These are phyloP conservation scores for Gaertneriomyces semiglobifer DNA, from an alignment of 192 early-diverging fungal species.

Conservation along the genomic window DNA sequence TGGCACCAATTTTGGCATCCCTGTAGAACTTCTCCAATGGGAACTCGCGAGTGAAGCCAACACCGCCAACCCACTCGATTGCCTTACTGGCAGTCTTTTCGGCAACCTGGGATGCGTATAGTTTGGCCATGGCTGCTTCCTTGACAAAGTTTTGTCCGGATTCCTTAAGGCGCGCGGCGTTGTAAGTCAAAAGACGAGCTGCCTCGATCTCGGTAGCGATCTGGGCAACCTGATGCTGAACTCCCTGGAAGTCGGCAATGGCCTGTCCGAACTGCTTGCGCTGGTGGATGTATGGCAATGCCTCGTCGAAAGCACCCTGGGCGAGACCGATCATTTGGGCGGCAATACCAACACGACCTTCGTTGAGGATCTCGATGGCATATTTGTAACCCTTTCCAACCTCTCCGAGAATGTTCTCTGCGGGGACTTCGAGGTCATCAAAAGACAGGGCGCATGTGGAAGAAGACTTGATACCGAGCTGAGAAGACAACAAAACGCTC, in stretches of 20 bases:
- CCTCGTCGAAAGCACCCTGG: constrained; percentile 86
- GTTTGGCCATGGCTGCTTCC: constrained; percentile 98
- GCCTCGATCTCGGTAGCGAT: constrained; percentile 94
- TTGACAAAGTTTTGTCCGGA: constrained; percentile 86
- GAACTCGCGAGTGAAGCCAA: constrained; percentile 84
- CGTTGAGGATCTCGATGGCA: constrained; percentile 97
- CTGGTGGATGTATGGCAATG: constrained; percentile 89
- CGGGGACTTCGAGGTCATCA: constrained; percentile 87
- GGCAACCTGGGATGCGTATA: constrained; percentile 93
- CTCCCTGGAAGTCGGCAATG: constrained; percentile 88
- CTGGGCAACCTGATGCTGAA: constrained; percentile 78
- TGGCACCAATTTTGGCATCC: constrained; percentile 96
- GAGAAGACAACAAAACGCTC: not conserved
- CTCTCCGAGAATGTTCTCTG: constrained; percentile 82
- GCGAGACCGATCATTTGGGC: constrained; percentile 97
- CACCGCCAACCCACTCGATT: constrained; percentile 97
- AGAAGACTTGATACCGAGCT: constrained; percentile 94
- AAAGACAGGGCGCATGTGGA: constrained; percentile 92
- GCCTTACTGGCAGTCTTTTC: constrained; percentile 82
- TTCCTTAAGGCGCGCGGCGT: constrained; percentile 93
- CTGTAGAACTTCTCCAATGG: constrained; percentile 94
- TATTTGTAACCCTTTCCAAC: constrained; percentile 97
- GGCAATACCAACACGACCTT: constrained; percentile 97
- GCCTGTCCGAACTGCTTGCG: constrained; percentile 86
- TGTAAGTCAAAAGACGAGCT: constrained; percentile 93